A percentile compares a stretch with the other conserved stretches of the same genome.
Evolutionary conservation across 768 basidiomycete genomes (phyloP).

Genomic region (Leccinum fibrillosum): DNA sequence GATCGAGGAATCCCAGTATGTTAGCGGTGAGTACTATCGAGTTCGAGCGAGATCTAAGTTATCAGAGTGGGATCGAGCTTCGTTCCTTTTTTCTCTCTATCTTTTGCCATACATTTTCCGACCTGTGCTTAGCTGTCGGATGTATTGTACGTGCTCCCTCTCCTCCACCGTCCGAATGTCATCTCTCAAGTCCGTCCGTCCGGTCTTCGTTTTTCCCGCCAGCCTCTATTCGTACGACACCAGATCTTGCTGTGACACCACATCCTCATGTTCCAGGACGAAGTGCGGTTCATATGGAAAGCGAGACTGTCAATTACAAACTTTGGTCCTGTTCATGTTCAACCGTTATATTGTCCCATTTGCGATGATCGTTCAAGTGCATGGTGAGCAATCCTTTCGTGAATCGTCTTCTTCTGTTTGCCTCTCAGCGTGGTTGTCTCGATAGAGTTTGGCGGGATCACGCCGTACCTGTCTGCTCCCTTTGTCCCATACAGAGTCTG

Average conservation of each 20-base stretch:
- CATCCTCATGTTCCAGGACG: constrained; percentile 31
- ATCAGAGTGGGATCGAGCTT: background rate
- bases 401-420: background rate
- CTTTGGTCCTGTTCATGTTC: constrained; percentile 28
- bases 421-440: too few relatives aligned
- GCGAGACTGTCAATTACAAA: constrained; percentile 30
- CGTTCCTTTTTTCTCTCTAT: background rate
- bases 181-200: background rate
- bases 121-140: constrained; percentile 17
- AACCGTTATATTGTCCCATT: constrained; percentile 32
- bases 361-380: constrained; percentile 27
- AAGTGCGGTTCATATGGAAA: constrained; percentile 32
- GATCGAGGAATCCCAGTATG: constrained; percentile 20
- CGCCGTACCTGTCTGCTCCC: constrained; percentile 7
- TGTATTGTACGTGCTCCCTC: constrained; percentile 18
- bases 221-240: background rate
- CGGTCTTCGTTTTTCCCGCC: background rate
- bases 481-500: background rate
- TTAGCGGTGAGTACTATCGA: constrained; percentile 22
- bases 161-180: background rate
- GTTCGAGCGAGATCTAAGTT: background rate
- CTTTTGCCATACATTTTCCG: background rate
- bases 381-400: constrained; percentile 23
- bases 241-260: constrained; percentile 34
- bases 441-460: constrained; percentile 23